Conservation (phyloP, 2,329 filamentous ascomycete genomes). For the Atkinsonella hypoxylon region DNA sequence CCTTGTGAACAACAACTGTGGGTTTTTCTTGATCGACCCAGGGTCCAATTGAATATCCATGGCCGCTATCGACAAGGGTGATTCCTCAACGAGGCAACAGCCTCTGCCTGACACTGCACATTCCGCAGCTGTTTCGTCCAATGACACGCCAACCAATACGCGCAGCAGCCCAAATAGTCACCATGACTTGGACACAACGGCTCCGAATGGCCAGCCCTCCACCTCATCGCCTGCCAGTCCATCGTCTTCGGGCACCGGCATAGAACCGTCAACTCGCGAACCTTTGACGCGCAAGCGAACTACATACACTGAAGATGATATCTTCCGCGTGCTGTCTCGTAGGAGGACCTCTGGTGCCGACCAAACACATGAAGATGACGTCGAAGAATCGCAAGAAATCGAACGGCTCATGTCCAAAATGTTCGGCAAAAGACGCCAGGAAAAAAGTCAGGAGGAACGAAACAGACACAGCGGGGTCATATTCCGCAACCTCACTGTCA, state of each 20-base stretch:
- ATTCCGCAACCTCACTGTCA: conserved; percentile 59
- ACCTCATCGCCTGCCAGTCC: not conserved
- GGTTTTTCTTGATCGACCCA: not conserved
- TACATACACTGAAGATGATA: conserved; percentile 34
- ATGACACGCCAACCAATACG: too few species aligned
- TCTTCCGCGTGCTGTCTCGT: conserved; percentile 36
- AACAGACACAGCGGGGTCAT: conserved; percentile 57
- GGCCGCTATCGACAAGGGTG: not conserved
- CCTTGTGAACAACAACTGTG: not conserved
- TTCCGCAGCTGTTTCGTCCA: not conserved
- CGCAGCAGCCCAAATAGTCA: not conserved
- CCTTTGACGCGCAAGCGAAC: conserved; percentile 14
- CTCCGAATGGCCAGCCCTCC: not conserved
- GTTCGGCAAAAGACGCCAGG: conserved; percentile 54
- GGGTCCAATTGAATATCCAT: not conserved
- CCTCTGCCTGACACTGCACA: not conserved
- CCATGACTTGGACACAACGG: not conserved
- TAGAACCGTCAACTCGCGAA: conserved; percentile 1
- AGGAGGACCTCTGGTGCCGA: conserved; percentile 29
- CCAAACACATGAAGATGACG: conserved; percentile 22
- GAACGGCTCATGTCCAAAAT: conserved; percentile 55
- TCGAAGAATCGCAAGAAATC: conserved; percentile 37
- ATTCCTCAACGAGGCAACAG: not conserved
- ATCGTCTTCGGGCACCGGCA: not conserved
- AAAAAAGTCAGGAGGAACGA: conserved; percentile 56